phyloP scores from a whole-genome alignment of 345 rosid genomes.

The Linum tenue region DNA sequence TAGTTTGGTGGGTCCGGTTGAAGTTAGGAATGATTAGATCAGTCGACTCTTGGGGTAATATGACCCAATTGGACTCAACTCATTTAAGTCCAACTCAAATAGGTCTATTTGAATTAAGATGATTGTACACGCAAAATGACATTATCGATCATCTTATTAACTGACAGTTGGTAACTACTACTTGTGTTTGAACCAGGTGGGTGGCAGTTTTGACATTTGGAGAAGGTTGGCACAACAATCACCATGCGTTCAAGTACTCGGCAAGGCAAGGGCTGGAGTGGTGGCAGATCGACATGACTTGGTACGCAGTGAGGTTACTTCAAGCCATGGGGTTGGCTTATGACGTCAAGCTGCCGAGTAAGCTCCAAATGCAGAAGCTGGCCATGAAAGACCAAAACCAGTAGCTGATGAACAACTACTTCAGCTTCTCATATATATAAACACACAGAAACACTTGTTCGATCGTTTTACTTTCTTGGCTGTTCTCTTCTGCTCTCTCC shows the following conservation, averaged over 20 bases:
- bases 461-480: not conserved
- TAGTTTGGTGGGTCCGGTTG: too few species aligned
- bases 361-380: conserved; percentile 52
- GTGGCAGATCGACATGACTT: conserved; percentile 89
- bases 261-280: conserved; percentile 81
- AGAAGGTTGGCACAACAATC: conserved; percentile 95
- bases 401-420: too few species aligned
- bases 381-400: not conserved
- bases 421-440: too few species aligned
- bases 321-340: conserved; percentile 63
- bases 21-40: too few species aligned
- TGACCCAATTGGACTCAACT: too few species aligned
- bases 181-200: conserved; percentile 40
- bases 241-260: conserved; percentile 79
- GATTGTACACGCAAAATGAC: too few species aligned
- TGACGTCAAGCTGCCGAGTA: conserved; percentile 57
- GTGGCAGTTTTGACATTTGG: conserved; percentile 84
- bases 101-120: too few species aligned
- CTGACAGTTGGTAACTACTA: not conserved
- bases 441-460: too few species aligned
- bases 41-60: too few species aligned
- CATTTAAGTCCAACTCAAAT: too few species aligned
- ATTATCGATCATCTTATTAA: too few species aligned
- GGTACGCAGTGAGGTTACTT: conserved; percentile 60
- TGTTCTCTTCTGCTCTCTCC: too few species aligned